Conservation (phyloP, 768 basidiomycete genomes). For the Leccinellum luteum region DNA sequence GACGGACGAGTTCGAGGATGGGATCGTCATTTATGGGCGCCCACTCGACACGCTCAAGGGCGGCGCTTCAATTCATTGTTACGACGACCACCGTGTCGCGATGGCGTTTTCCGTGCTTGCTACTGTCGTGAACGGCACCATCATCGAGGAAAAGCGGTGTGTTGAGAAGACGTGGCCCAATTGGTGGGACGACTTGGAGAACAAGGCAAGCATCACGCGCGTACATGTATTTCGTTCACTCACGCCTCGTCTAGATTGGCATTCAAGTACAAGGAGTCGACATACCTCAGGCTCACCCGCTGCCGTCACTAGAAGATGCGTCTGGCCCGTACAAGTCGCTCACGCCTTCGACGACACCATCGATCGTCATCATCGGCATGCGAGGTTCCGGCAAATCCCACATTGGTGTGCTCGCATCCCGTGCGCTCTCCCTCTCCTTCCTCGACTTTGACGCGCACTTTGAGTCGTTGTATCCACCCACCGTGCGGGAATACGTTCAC, state of each 20-base stretch:
- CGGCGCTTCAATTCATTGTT: constrained; percentile 88
- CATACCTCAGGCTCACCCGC: constrained; percentile 39
- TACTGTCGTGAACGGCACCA: constrained; percentile 65
- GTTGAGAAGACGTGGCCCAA: constrained; percentile 99
- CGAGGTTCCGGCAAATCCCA: constrained; percentile 94
- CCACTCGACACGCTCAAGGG: constrained; percentile 57
- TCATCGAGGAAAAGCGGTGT: constrained; percentile 94
- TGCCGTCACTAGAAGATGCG: constrained; percentile 42
- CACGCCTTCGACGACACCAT: constrained; percentile 40
- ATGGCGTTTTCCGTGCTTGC: constrained; percentile 96
- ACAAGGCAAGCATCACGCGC: constrained; percentile 60
- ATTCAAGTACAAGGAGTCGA: constrained; percentile 86
- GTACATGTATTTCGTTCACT: neutral
- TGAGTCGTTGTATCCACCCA: constrained; percentile 54
- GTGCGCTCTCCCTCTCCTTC: constrained; percentile 66
- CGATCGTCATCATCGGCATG: constrained; percentile 89
- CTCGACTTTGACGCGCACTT: constrained; percentile 88
- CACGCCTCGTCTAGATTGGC: constrained; percentile 62
- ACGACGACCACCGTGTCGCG: constrained; percentile 97
- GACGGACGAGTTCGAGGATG: constrained; percentile 90
- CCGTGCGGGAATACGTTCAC: constrained; percentile 76
- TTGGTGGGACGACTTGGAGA: constrained; percentile 98
- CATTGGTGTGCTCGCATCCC: constrained; percentile 76
- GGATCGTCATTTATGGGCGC: constrained; percentile 84
- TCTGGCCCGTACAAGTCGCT: constrained; percentile 19